phyloP scores from a whole-genome alignment of 805 yeast genomes.

The Helenozyma rhizophorensis region DNA sequence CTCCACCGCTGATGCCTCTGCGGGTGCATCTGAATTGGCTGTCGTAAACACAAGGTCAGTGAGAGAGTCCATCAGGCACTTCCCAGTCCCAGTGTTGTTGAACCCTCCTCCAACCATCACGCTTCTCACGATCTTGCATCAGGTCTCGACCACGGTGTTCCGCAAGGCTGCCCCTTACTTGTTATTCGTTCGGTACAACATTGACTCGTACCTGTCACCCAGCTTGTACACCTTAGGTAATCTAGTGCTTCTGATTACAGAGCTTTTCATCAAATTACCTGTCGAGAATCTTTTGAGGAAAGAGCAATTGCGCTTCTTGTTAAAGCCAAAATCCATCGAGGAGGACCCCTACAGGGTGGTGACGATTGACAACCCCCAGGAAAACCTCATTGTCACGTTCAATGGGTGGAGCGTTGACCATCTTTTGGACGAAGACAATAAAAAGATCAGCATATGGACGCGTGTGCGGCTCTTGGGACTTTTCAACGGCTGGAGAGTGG shows the following conservation, averaged over 20 bases:
- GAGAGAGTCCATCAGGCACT: conserved; percentile 56
- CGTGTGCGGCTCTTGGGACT: conserved; percentile 27
- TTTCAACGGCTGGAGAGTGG: conserved; percentile 92
- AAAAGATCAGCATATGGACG: conserved; percentile 44
- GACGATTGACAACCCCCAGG: conserved; percentile 41
- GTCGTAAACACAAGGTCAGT: conserved; percentile 54
- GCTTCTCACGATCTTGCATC: conserved; percentile 52
- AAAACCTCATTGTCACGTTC: conserved; percentile 54
- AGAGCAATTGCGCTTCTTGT: conserved; percentile 69
- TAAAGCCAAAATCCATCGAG: conserved; percentile 32
- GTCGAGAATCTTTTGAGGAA: conserved; percentile 81
- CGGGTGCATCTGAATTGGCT: conserved; percentile 1
- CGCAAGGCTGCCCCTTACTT: conserved; percentile 63
- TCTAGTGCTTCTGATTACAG: conserved; percentile 58
- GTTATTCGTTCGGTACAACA: conserved; percentile 53
- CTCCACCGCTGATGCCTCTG: neutral
- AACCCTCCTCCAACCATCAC: conserved; percentile 47
- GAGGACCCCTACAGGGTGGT: conserved; percentile 34
- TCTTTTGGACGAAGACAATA: neutral
- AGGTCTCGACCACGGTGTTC: conserved; percentile 57
- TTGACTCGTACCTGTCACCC: conserved; percentile 66
- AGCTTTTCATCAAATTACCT: conserved; percentile 75
- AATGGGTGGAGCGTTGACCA: conserved; percentile 11
- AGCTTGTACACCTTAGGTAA: conserved; percentile 53
- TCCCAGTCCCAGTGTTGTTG: conserved; percentile 54